phyloP scores from a whole-genome alignment of 208 protist genomes.

The Acanthamoeba royreba region DNA sequence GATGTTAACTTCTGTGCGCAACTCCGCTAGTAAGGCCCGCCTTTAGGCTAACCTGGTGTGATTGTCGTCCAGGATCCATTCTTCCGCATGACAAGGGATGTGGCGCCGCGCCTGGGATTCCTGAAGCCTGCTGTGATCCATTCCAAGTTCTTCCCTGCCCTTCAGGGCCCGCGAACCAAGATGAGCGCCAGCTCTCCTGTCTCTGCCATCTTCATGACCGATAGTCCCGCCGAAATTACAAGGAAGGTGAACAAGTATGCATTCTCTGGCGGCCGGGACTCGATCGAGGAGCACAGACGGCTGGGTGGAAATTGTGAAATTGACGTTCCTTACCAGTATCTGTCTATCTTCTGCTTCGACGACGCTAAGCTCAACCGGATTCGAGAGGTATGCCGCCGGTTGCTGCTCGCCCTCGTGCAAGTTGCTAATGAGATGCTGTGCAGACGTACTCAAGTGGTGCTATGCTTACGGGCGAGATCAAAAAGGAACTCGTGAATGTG shows the following conservation, averaged over 20 bases:
- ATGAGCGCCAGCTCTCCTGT: slow-evolving; percentile 93
- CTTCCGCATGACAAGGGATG: slow-evolving; percentile 96
- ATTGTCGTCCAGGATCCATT: slow-evolving; percentile 91
- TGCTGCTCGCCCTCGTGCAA: neutral
- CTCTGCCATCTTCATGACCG: slow-evolving; percentile 94
- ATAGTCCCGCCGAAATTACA: slow-evolving; percentile 91
- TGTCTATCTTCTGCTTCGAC: slow-evolving; percentile 95
- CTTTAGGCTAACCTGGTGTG: too few species aligned
- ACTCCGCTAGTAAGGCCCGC: too few species aligned
- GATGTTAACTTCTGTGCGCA: too few species aligned
- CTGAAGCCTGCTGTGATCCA: slow-evolving; percentile 94
- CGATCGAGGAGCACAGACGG: slow-evolving; percentile 92
- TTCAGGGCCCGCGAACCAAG: slow-evolving; percentile 93
- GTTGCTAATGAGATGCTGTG: neutral
- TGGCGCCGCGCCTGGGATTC: slow-evolving; percentile 88
- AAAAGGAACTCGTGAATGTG: slow-evolving; percentile 91
- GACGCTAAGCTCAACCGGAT: slow-evolving; percentile 90
- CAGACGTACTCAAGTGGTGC: slow-evolving; percentile 92
- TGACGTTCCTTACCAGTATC: slow-evolving; percentile 95
- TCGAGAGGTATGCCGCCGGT: neutral
- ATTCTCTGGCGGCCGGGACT: slow-evolving; percentile 95
- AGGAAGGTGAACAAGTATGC: slow-evolving; percentile 91
- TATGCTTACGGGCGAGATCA: slow-evolving; percentile 96
- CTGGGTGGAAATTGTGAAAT: slow-evolving; percentile 90
- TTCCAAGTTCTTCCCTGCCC: slow-evolving; percentile 95